phyloP scores from a whole-genome alignment of 2,329 filamentous ascomycete species.

The Stagonosporopsis tanaceti region DNA sequence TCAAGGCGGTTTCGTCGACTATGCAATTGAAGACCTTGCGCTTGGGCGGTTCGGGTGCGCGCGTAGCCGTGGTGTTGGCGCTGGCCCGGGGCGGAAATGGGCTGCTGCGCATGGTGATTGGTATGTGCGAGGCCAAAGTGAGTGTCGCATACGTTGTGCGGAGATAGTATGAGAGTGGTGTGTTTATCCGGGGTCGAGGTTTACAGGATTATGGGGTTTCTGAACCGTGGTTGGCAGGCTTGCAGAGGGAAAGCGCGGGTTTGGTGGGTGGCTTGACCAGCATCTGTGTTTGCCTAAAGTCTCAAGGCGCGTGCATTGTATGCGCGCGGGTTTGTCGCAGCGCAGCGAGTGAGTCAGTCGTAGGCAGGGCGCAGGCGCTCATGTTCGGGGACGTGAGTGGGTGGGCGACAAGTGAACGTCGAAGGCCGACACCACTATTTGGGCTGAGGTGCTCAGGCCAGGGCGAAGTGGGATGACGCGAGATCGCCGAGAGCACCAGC shows the following conservation, averaged over 20 bases:
- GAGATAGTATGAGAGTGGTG: constrained; percentile 9
- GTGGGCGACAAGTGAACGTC: constrained; percentile 10
- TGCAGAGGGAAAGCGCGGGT: constrained; percentile 17
- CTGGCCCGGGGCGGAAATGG: constrained; percentile 39
- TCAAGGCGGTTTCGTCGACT: constrained; percentile 60
- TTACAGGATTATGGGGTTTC: constrained; percentile 4
- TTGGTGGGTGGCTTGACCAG: constrained; percentile 8
- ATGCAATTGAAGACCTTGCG: constrained; percentile 64
- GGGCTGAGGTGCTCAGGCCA: constrained; percentile 16
- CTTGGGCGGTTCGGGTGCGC: constrained; percentile 40
- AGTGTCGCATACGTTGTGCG: constrained; percentile 6
- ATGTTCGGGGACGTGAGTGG: constrained; percentile 23
- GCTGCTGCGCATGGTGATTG: constrained; percentile 43
- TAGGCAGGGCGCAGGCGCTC: constrained; percentile 25
- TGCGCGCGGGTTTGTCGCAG: constrained; percentile 31
- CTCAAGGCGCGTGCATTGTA: constrained; percentile 37
- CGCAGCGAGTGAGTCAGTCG: constrained; percentile 23
- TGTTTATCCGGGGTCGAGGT: constrained; percentile 7
- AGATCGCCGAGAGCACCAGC: constrained; percentile 11
- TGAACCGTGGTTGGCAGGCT: constrained; percentile 17
- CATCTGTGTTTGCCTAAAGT: constrained; percentile 8
- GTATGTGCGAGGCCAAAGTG: constrained; percentile 11
- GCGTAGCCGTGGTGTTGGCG: constrained; percentile 35
- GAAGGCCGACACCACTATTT: constrained; percentile 15
- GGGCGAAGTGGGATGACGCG: constrained; percentile 15